Evolutionary conservation across 2,329 filamentous ascomycete species (phyloP), one percentile per base, ranked within the genome.

Genomic region (Cladophialophora chaetospira): DNA sequence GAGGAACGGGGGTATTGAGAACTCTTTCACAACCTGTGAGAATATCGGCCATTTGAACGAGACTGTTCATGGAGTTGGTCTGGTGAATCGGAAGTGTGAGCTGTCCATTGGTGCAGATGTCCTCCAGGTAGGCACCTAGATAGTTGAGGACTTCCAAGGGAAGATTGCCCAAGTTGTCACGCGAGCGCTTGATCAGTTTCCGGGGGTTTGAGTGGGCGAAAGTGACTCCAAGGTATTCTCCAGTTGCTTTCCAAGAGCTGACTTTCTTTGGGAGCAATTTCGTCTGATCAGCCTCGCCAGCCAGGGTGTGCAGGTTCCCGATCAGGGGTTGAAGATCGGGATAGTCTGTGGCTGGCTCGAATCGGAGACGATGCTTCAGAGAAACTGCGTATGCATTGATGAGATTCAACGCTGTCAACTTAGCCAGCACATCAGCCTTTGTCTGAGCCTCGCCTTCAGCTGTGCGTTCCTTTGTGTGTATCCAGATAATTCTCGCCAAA

Each of bases 281-380:
- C 3, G 65, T 57, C 6, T 72, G 71, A 46, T 82, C 75, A 5
- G 83, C 83, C 17, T 77, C 75, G 57, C 79, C 84, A 58, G 90
- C 88, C 66, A 91, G 90, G 0, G 88, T 92, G 63, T 89, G 82
- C 26, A 95, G 79, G 68, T 91, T 86, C 13, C 81, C 80, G 26
- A 92, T 81, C 11, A 91, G 78, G 17, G 86, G 82, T 33, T 82
- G 75, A 4, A 95, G 77, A 67, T 94, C 90, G 1, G 86, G 81
- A 70, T 94, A 93, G 51, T 87, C 82, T 29, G 86, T 84, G 66
- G 88, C 89, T 1, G 90, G 89, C 70, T 95, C 89, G 70, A 93
- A 93, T 28, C 90, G 88, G 28, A 95, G 82, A 66, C 85, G 87
- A 73, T 94, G 90, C 75, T 93, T 93, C 57, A 95, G 78, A 1